Base-by-base conservation (phyloP, 129 eudicot species). In the Apium graveolens region DNA sequence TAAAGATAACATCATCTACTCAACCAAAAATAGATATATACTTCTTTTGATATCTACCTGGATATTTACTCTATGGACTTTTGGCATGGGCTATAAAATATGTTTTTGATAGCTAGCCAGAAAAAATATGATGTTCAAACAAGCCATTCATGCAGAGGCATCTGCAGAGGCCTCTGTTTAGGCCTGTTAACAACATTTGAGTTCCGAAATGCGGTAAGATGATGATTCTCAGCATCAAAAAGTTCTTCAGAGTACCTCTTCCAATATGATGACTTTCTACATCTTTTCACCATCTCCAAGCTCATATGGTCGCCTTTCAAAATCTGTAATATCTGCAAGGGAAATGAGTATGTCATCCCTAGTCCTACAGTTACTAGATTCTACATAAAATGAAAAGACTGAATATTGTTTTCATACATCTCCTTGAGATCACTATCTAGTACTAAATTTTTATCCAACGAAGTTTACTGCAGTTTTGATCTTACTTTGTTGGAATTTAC, bases 181-280 rank as follows among this genome's bases (percentile, higher is more conserved):
- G 78, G 82, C 57, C 51, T 37, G 57, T 5, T 78, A 49, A 79
- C 12, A 45, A 69, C 34, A 71, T 63, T 77, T 9, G 48, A 78
- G 35, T 78, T 86, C 24, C 77, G 60, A 41, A 79, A 74, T 38
- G 74, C 74, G 45, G 75, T 12, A 45, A 43, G 78, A 34, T 79
- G 73, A 46, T 87, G 82, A 49, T 84, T 84, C 70, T 85, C 93
- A n/a, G 86, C 85, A 77, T 76, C 74, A 68, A 89, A 86, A 24
- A 87, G 88, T 76, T 90, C 96, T 85, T 86, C 91, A 35, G 87
- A 93, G 77, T 87, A 85, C 85, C 80, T 89, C 83, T 88, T 93
- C 88, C 94, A 86, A 24, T 84, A 76, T 48, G 96, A 88, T 2
- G 89, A 81, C 71, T 88, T 84, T 77, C 80, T 90, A 53, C 88